Evolutionary conservation across 23 red algal genomes (phyloP).

Genomic region (Gracilaria vermiculophylla): DNA sequence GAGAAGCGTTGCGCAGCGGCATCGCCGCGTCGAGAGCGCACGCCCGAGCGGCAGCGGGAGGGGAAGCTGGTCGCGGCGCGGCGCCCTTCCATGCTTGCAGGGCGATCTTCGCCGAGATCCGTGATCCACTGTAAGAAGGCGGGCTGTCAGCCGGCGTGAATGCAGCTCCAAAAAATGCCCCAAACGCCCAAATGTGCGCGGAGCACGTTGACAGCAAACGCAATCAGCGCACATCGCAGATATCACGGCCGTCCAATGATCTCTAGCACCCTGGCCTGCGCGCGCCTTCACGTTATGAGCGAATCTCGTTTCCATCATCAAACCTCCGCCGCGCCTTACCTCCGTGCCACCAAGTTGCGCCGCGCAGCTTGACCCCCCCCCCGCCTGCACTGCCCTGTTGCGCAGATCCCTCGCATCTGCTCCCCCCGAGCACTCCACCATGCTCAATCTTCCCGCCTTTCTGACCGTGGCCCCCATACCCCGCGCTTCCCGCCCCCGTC

Average conservation of each 20-base stretch:
- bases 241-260: not conserved
- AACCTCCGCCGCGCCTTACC: not conserved
- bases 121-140: not conserved
- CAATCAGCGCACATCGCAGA: not conserved
- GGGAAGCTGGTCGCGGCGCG: no score
- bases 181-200: not conserved
- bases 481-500: not conserved
- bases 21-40: no score
- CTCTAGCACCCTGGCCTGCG: not conserved
- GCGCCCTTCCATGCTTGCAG: no score
- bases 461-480: not conserved
- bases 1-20: no score
- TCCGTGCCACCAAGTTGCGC: no score
- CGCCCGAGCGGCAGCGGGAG: no score
- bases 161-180: not conserved
- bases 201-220: not conserved
- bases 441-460: constrained; percentile 29
- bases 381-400: not conserved
- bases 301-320: not conserved
- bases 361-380: no score
- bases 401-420: not conserved
- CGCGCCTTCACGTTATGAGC: not conserved
- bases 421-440: not conserved
- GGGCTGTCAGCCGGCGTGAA: not conserved
- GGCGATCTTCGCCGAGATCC: not conserved